These are phyloP conservation scores for Aspergillus carbonarius DNA, from an alignment of 2,329 filamentous ascomycete genomes.

Conservation along the genomic window DNA sequence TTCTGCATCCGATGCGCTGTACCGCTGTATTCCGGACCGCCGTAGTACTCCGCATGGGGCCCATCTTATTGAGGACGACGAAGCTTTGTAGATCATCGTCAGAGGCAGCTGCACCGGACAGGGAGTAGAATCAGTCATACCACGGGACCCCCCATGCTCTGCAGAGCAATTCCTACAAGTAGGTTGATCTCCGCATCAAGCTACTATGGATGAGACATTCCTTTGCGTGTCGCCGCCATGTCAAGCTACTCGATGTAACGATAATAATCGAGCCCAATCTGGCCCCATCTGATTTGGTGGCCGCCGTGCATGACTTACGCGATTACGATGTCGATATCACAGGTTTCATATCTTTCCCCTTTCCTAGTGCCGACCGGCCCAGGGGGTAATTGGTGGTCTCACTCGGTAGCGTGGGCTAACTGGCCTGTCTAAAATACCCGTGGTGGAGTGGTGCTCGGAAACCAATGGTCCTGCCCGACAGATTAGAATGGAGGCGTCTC, in stretches of 20 bases:
- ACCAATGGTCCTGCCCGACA: slow-evolving; percentile 4
- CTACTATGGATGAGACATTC: not conserved
- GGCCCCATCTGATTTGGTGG: not conserved
- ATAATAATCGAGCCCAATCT: not conserved
- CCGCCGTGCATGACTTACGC: not conserved
- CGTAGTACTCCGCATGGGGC: not conserved
- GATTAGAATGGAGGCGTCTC: not conserved
- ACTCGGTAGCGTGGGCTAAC: slow-evolving; percentile 1
- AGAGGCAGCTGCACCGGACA: not conserved
- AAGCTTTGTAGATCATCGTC: slow-evolving; percentile 1
- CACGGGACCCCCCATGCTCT: not conserved
- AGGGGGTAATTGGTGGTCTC: not conserved
- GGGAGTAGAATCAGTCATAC: not conserved
- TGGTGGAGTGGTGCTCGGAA: slow-evolving; percentile 5
- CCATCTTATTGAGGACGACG: not conserved
- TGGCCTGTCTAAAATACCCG: slow-evolving; percentile 1
- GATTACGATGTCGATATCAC: not conserved
- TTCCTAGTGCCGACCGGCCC: not conserved
- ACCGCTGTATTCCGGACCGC: not conserved
- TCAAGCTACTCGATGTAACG: not conserved
- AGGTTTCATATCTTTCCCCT: not conserved
- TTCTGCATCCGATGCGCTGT: not conserved
- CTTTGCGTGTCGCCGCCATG: not conserved
- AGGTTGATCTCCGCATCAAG: not conserved
- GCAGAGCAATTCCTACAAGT: not conserved